Conservation (phyloP, 805 yeast genomes). For the Cyberlindnera euphorbiiphila region DNA sequence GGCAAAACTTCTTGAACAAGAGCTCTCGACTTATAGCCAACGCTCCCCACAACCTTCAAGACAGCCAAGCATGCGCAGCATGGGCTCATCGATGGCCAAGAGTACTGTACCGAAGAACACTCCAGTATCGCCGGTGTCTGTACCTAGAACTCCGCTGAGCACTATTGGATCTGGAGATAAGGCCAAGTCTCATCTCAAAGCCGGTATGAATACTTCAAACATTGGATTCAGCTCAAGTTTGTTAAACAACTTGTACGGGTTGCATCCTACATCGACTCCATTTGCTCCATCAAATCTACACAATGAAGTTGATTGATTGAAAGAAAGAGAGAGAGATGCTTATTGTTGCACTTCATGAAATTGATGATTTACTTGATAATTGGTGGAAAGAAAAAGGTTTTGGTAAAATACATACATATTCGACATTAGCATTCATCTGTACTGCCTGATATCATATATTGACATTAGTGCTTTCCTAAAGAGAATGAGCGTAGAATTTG, state of each 20-base stretch:
- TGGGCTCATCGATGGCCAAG: conserved; percentile 2
- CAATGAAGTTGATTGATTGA: conserved; percentile 19
- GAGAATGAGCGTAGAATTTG: not conserved
- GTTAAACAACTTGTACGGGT: conserved; percentile 27
- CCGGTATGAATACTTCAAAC: conserved; percentile 16
- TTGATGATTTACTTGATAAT: too few relatives aligned
- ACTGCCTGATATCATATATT: too few relatives aligned
- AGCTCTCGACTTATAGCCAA: conserved; percentile 28
- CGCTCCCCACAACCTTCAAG: conserved; percentile 3
- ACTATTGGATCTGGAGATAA: conserved; percentile 7
- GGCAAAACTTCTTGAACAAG: conserved; percentile 56
- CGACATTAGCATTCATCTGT: too few relatives aligned
- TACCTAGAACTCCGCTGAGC: conserved; percentile 5
- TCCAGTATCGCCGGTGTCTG: too few relatives aligned
- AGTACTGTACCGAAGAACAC: too few relatives aligned
- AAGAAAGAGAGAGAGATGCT: too few relatives aligned
- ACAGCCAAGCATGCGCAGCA: conserved; percentile 4
- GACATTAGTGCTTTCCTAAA: not conserved
- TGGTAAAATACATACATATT: too few relatives aligned
- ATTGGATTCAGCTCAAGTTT: conserved; percentile 24
- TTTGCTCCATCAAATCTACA: conserved; percentile 17
- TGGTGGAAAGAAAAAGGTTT: too few relatives aligned
- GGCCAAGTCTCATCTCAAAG: conserved; percentile 15
- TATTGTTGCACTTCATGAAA: too few relatives aligned
- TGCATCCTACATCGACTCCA: conserved; percentile 27